Conservation (phyloP, 495 filamentous ascomycete species). For the Hyphodiscus hymeniophilus region DNA sequence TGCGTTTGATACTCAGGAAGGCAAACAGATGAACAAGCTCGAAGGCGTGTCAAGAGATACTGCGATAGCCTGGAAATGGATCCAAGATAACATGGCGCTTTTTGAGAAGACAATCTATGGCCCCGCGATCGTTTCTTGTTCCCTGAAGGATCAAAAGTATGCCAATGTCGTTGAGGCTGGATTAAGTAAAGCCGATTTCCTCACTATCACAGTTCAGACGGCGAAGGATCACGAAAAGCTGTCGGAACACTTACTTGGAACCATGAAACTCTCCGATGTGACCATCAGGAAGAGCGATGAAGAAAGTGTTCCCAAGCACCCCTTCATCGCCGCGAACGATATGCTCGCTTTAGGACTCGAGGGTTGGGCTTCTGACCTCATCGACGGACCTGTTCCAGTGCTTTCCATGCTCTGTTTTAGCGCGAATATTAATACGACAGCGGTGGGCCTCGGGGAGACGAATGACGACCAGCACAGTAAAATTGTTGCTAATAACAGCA, state of each 20-base stretch:
- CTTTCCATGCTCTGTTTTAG: constrained; percentile 78
- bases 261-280: constrained; percentile 55
- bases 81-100: constrained; percentile 56
- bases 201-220: constrained; percentile 69
- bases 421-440: constrained; percentile 55
- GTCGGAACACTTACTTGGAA: constrained; percentile 39
- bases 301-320: constrained; percentile 21
- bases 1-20: constrained; percentile 63
- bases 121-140: constrained; percentile 75
- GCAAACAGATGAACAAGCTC: constrained; percentile 63
- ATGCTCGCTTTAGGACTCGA: constrained; percentile 60
- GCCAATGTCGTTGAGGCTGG: constrained; percentile 67
- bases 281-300: constrained; percentile 50
- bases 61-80: constrained; percentile 67
- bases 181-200: constrained; percentile 52
- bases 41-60: constrained; percentile 49
- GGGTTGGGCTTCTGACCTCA: constrained; percentile 65
- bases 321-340: constrained; percentile 47
- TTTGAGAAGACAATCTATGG: constrained; percentile 83
- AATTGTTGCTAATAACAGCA: constrained; percentile 35
- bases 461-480: constrained; percentile 52
- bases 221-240: constrained; percentile 66
- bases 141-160: constrained; percentile 66
- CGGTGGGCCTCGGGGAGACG: constrained; percentile 52
- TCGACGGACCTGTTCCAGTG: constrained; percentile 77